These are phyloP conservation scores for Sporothrix mexicana DNA, from an alignment of 2,329 filamentous ascomycete species.

Conservation along the genomic window DNA sequence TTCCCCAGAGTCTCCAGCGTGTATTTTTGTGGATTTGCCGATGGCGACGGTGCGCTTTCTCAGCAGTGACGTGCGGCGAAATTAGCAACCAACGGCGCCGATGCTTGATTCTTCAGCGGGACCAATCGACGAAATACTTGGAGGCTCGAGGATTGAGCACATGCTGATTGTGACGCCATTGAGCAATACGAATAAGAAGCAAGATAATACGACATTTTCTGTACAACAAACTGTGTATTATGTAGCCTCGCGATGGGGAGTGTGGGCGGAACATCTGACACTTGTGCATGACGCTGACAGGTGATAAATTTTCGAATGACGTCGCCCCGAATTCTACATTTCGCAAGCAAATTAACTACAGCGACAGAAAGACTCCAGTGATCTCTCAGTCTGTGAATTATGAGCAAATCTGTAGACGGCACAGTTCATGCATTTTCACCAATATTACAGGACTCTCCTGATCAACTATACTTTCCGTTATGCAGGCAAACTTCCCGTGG, in stretches of 20 bases:
- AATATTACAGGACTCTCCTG: neutral
- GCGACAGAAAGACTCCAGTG: no score
- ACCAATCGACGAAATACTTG: neutral
- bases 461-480: neutral
- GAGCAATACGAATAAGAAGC: neutral
- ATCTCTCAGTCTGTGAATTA: no score
- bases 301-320: neutral
- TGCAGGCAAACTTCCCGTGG: neutral
- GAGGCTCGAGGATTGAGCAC: neutral
- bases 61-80: conserved; percentile 7
- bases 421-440: no score
- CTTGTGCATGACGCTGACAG: neutral
- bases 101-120: neutral
- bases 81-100: conserved; percentile 5
- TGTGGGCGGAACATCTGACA: conserved; percentile 9
- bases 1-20: neutral
- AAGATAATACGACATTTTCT: neutral
- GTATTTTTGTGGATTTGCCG: conserved; percentile 10
- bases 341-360: no score
- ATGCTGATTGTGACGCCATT: conserved; percentile 20
- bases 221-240: neutral
- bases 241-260: neutral
- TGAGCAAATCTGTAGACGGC: neutral
- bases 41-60: conserved; percentile 17
- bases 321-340: neutral